A percentile compares a stretch with the other conserved stretches of the same genome.
Conservation (phyloP, 306 rosid species). For the Rosa persica region DNA sequence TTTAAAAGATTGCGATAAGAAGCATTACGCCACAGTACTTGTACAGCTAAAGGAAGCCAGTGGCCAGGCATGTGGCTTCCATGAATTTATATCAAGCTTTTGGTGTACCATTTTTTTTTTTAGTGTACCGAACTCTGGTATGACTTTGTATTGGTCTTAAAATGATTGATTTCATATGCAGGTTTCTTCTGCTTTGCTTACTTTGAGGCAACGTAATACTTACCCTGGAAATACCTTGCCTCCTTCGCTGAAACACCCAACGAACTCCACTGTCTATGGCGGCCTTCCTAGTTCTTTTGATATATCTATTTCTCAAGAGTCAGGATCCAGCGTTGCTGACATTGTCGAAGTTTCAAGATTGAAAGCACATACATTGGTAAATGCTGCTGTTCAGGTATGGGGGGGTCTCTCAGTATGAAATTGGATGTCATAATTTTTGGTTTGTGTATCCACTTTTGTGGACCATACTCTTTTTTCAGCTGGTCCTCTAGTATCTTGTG, state of each 20-base stretch:
- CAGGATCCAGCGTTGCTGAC: conserved; percentile 59
- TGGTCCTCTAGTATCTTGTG: neutral
- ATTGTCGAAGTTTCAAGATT: conserved; percentile 64
- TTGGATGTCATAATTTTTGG: neutral
- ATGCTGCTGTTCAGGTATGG: conserved; percentile 83
- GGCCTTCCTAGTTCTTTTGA: conserved; percentile 48
- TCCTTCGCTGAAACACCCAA: conserved; percentile 51
- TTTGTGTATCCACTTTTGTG: neutral
- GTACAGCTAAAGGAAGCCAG: conserved; percentile 97
- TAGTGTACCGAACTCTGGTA: conserved; percentile 11
- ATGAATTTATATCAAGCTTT: conserved; percentile 30
- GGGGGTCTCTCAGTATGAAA: neutral
- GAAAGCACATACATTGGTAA: conserved; percentile 73
- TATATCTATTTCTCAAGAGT: conserved; percentile 46
- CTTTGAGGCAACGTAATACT: conserved; percentile 74
- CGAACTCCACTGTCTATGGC: conserved; percentile 40
- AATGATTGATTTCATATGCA: conserved; percentile 40
- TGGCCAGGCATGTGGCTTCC: conserved; percentile 99
- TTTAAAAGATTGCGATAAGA: conserved; percentile 60
- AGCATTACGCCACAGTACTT: conserved; percentile 87
- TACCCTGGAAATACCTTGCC: conserved; percentile 50
- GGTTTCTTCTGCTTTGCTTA: conserved; percentile 72
- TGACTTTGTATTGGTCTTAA: conserved; percentile 27
- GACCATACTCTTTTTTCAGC: neutral
- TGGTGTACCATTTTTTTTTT: conserved; percentile 6